Conservation (phyloP, 768 basidiomycete species). For the Albatrellus ellisii region DNA sequence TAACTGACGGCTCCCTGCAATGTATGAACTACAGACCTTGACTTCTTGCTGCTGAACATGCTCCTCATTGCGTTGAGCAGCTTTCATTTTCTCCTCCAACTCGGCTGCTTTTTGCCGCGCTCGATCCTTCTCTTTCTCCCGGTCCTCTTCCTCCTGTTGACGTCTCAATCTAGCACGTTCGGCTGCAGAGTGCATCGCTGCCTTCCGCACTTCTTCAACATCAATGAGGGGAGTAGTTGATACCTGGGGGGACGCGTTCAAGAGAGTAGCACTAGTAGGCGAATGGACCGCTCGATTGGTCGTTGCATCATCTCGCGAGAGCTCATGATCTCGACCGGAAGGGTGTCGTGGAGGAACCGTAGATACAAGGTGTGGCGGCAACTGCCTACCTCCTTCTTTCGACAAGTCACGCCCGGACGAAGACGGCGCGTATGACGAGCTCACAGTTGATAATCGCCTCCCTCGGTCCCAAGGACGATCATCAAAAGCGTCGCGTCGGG, state of each 20-base stretch:
- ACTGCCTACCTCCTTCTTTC: conserved; percentile 12
- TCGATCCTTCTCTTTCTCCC: conserved; percentile 68
- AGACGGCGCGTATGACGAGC: conserved; percentile 5
- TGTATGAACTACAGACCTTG: neutral
- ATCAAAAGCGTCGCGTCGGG: conserved; percentile 8
- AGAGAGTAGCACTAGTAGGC: conserved; percentile 4
- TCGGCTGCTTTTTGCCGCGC: conserved; percentile 71
- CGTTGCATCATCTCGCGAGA: conserved; percentile 5
- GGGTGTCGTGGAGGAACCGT: conserved; percentile 5
- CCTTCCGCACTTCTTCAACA: conserved; percentile 55
- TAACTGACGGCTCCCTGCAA: too few species aligned
- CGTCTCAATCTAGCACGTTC: conserved; percentile 71
- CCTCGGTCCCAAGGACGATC: conserved; percentile 12
- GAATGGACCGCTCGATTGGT: conserved; percentile 2
- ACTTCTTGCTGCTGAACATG: neutral
- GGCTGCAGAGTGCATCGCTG: conserved; percentile 74
- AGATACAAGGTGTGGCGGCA: conserved; percentile 10
- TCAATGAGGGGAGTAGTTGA: conserved; percentile 15
- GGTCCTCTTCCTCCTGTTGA: conserved; percentile 73
- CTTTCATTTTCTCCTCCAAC: conserved; percentile 54
- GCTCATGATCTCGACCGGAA: conserved; percentile 9
- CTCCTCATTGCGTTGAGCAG: conserved; percentile 11
- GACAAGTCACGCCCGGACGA: conserved; percentile 10
- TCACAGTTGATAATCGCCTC: conserved; percentile 10
- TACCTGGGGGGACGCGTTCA: conserved; percentile 11